Evolutionary conservation across 495 filamentous ascomycete genomes (phyloP).

Genomic region (Neurospora sublineolata): DNA sequence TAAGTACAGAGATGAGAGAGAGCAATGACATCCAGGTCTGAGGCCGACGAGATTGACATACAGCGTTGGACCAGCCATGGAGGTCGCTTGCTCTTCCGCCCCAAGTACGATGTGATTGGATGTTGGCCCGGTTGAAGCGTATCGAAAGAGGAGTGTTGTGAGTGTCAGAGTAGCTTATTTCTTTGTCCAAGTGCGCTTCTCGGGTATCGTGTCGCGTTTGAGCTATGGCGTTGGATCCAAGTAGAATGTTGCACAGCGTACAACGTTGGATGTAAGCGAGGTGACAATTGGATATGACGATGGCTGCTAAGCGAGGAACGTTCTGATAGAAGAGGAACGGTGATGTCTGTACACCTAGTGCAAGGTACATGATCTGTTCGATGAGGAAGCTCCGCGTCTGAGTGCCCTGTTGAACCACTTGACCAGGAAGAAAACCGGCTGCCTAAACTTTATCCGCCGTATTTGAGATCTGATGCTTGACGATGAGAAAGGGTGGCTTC

Average conservation of each 20-base stretch:
- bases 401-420: not conserved
- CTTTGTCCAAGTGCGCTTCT: not conserved
- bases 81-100: not conserved
- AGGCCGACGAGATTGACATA: not conserved
- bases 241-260: not conserved
- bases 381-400: not conserved
- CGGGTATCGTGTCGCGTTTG: not conserved
- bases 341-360: not conserved
- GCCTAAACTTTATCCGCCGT: not conserved
- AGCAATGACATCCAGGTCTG: not conserved
- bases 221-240: not conserved
- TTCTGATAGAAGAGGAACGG: not conserved
- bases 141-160: not conserved
- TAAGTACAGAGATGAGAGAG: not conserved
- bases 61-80: not conserved
- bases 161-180: not conserved
- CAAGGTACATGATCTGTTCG: not conserved
- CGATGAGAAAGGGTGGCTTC: not conserved
- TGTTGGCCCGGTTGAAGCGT: not conserved
- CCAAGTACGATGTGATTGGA: not conserved
- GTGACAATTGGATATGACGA: not conserved
- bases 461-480: not conserved
- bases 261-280: not conserved
- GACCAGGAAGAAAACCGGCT: not conserved
- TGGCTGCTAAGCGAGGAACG: not conserved